A percentile compares a stretch with the other conserved stretches of the same genome.
Conservation (phyloP, 1,284 basidiomycete genomes). For the Serendipita sp. region DNA sequence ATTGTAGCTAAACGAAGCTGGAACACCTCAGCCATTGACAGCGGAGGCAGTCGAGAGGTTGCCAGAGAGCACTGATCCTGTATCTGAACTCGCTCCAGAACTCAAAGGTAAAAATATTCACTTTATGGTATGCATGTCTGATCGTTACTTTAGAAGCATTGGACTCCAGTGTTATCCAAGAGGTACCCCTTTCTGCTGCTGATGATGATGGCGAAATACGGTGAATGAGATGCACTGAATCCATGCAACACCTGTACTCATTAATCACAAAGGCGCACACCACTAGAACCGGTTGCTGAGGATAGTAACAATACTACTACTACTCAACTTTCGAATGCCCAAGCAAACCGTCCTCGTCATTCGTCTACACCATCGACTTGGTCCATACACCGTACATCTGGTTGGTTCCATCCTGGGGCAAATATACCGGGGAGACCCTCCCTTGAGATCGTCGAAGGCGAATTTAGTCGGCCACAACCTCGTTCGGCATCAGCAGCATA, state of each 20-base stretch:
- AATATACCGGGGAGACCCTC: conserved; percentile 31
- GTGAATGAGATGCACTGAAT: not conserved
- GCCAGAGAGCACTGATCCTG: not conserved
- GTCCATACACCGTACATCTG: conserved; percentile 41
- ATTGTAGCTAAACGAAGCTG: not conserved
- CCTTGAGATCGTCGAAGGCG: conserved; percentile 36
- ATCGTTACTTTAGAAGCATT: not conserved
- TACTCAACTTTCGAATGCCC: conserved; percentile 13
- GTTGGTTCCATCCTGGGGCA: conserved; percentile 36
- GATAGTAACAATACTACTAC: conserved; percentile 15
- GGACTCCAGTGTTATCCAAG: not conserved
- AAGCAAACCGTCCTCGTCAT: conserved; percentile 20
- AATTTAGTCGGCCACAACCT: conserved; percentile 23
- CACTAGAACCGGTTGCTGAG: conserved; percentile 16
- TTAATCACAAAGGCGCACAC: conserved; percentile 9
- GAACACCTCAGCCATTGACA: not conserved
- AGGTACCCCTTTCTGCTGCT: not conserved
- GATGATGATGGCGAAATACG: no score
- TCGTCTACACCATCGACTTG: conserved; percentile 35
- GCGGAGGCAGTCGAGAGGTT: not conserved
- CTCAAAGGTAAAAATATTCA: not conserved
- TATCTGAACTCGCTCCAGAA: not conserved
- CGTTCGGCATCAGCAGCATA: not conserved
- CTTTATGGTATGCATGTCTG: not conserved
- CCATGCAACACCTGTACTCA: not conserved